These are phyloP conservation scores for Sclerotinia glacialis DNA, from an alignment of 2,329 filamentous ascomycete species.

Conservation along the genomic window DNA sequence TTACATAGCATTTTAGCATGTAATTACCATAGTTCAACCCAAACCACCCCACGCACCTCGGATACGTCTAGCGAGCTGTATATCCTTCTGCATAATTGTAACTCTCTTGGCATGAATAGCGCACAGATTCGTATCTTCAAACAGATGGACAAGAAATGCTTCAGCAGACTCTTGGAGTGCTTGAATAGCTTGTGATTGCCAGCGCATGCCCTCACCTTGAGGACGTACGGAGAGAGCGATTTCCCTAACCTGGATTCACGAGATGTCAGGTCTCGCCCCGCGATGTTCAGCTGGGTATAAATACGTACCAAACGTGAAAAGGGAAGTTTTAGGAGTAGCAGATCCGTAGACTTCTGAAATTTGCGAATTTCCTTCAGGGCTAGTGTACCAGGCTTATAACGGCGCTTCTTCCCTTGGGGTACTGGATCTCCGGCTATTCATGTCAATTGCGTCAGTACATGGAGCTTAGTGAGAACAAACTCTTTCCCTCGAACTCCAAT, in stretches of 20 bases:
- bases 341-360: slow-evolving; percentile 86
- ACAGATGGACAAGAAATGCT: slow-evolving; percentile 93
- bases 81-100: slow-evolving; percentile 97
- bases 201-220: slow-evolving; percentile 70
- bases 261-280: neutral
- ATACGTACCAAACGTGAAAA: slow-evolving; percentile 67
- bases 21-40: slow-evolving; percentile 42
- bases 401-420: slow-evolving; percentile 57
- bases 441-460: neutral
- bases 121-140: slow-evolving; percentile 93
- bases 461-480: neutral
- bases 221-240: slow-evolving; percentile 66
- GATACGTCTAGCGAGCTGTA: slow-evolving; percentile 83
- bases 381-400: slow-evolving; percentile 76
- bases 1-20: neutral
- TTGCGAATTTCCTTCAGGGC: slow-evolving; percentile 88
- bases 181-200: slow-evolving; percentile 93
- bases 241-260: slow-evolving; percentile 57
- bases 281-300: neutral
- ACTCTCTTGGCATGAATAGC: slow-evolving; percentile 96
- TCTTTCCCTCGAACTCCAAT: no score
- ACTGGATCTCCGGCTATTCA: slow-evolving; percentile 68
- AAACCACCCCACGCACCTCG: slow-evolving; percentile 73
- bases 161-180: slow-evolving; percentile 95
- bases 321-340: slow-evolving; percentile 76